Evolutionary conservation across 2,329 filamentous ascomycete genomes (phyloP).

Genomic region (Microcera coccophila): DNA sequence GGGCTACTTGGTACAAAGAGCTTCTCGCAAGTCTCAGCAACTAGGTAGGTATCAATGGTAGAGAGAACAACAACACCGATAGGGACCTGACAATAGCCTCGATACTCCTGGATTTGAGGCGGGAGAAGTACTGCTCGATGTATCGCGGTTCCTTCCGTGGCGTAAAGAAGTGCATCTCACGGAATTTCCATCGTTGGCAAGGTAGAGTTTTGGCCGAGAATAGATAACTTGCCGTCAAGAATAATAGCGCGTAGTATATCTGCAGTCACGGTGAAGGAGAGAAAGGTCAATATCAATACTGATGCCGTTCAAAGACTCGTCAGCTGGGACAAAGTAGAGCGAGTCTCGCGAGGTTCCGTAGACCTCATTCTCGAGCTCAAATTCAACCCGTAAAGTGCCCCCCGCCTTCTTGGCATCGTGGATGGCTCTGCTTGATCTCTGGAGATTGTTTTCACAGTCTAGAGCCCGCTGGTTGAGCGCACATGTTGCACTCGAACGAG

Average conservation of each 20-base stretch:
- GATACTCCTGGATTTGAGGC: slow-evolving; percentile 52
- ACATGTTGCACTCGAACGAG: slow-evolving; percentile 37
- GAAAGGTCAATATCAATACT: background rate
- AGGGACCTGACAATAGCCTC: slow-evolving; percentile 32
- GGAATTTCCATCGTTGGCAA: slow-evolving; percentile 60
- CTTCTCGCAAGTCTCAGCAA: slow-evolving; percentile 41
- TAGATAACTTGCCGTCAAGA: slow-evolving; percentile 61
- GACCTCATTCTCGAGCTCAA: slow-evolving; percentile 42
- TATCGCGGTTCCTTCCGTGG: slow-evolving; percentile 36
- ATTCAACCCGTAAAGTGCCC: slow-evolving; percentile 58
- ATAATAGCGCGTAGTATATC: slow-evolving; percentile 25
- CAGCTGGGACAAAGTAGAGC: background rate
- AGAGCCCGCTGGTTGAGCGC: slow-evolving; percentile 37
- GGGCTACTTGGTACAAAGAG: slow-evolving; percentile 19
- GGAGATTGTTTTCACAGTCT: slow-evolving; percentile 50
- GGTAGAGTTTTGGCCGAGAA: slow-evolving; percentile 65
- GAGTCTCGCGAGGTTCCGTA: slow-evolving; percentile 6
- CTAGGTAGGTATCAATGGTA: slow-evolving; percentile 38
- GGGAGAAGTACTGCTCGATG: slow-evolving; percentile 43
- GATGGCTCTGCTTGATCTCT: slow-evolving; percentile 62
- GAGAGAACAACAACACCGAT: slow-evolving; percentile 41
- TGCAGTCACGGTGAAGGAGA: slow-evolving; percentile 22
- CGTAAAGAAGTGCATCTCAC: slow-evolving; percentile 40
- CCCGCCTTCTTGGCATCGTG: slow-evolving; percentile 55
- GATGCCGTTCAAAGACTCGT: background rate